These are phyloP conservation scores for Sparassis latifolia DNA, from an alignment of 1,284 basidiomycete species.

Conservation along the genomic window DNA sequence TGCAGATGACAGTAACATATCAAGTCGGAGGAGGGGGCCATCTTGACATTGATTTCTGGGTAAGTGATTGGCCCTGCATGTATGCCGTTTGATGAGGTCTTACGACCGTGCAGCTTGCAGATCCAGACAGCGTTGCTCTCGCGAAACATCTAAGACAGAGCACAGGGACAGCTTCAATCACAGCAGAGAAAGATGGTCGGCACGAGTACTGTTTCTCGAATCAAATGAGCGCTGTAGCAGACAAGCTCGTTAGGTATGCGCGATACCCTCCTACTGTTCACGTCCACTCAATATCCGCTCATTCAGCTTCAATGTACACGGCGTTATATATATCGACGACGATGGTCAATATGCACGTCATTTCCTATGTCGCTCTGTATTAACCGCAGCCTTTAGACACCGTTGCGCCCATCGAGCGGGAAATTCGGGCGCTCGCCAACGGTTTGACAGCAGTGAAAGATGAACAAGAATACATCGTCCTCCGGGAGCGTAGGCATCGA, in stretches of 20 bases:
- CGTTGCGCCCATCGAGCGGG: constrained; percentile 92
- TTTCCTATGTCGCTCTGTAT: constrained; percentile 14
- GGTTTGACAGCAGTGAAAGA: constrained; percentile 92
- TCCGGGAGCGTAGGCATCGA: constrained; percentile 88
- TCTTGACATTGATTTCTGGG: constrained; percentile 95
- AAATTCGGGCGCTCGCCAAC: constrained; percentile 85
- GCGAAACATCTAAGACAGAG: constrained; percentile 82
- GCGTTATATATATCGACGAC: constrained; percentile 88
- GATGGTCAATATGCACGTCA: constrained; percentile 48
- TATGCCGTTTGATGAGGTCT: background rate
- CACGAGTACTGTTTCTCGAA: constrained; percentile 99
- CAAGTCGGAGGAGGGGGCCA: constrained; percentile 97
- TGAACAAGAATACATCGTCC: constrained; percentile 97
- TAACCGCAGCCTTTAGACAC: constrained; percentile 38
- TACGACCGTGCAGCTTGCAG: constrained; percentile 53
- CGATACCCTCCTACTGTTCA: background rate
- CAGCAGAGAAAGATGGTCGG: constrained; percentile 81
- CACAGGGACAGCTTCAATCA: constrained; percentile 86
- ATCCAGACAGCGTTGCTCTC: constrained; percentile 65
- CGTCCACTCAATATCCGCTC: background rate
- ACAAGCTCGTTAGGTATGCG: constrained; percentile 87
- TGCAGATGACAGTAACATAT: constrained; percentile 97
- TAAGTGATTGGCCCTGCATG: constrained; percentile 31
- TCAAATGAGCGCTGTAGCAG: constrained; percentile 90
- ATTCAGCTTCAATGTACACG: constrained; percentile 95